A percentile compares a stretch with the other conserved stretches of the same genome.
Evolutionary conservation across 2,329 filamentous ascomycete species (phyloP).

Genomic region (Xylaria sp.): DNA sequence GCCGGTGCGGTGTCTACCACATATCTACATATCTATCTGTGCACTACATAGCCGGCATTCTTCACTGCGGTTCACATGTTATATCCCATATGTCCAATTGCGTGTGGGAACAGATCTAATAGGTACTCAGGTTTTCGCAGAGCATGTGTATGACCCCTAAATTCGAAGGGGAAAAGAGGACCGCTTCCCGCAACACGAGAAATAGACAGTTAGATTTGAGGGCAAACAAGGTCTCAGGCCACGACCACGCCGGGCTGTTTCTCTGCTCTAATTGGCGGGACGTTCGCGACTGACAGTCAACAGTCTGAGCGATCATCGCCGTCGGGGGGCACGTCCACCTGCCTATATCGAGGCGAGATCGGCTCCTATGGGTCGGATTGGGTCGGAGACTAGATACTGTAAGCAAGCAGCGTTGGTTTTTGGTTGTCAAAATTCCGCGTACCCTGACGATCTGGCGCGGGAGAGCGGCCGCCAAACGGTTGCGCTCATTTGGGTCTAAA

Average conservation of each 20-base stretch:
- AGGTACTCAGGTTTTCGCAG: background rate
- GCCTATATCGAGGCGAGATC: slow-evolving; percentile 33
- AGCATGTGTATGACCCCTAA: background rate
- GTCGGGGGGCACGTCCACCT: slow-evolving; percentile 24
- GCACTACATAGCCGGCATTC: background rate
- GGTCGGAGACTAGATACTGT: background rate
- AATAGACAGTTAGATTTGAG: background rate
- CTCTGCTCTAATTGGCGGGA: slow-evolving; percentile 26
- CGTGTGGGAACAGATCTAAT: background rate
- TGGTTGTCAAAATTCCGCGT: background rate
- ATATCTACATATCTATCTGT: background rate
- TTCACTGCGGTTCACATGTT: background rate
- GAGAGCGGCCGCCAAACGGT: background rate
- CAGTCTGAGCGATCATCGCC: slow-evolving; percentile 23
- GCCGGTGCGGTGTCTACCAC: background rate
- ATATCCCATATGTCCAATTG: background rate
- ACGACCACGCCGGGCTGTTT: slow-evolving; percentile 14
- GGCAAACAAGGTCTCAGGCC: slow-evolving; percentile 3
- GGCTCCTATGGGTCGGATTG: slow-evolving; percentile 1
- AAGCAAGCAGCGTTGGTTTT: background rate
- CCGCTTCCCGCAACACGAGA: background rate
- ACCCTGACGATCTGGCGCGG: slow-evolving; percentile 11
- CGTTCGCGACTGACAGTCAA: background rate
- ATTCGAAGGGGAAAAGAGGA: background rate
- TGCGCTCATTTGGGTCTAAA: background rate